Base-by-base conservation (phyloP, 148 eudicot species). In the Beta vulgaris region DNA sequence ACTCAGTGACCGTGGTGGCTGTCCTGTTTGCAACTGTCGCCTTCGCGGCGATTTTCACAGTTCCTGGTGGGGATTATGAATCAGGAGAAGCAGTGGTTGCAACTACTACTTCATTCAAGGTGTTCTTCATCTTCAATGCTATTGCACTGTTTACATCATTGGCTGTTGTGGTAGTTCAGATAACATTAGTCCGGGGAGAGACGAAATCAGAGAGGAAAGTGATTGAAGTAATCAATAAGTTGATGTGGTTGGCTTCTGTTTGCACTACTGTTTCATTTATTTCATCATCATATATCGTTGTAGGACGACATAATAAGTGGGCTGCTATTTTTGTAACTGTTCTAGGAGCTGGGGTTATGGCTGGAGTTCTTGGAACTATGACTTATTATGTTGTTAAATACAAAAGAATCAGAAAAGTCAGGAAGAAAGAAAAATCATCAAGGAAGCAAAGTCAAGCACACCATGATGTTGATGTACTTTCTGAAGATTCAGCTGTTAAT, bases 171-270 rank as follows among this genome's bases (percentile, higher is more conserved):
- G 84, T 91, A 73, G 96, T 90, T 53, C 92, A 90, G 72, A 90
- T 90, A 1, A 88, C 90, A 0, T 77, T 90, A 34, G 95, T 90
- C 3, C 81, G 95, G 35, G 95, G 90, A 1, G 95, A 90, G 77
- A 85, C 87, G 3, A 90, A 85, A 66, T 79, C 95, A 0, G 95
- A 87, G 78, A 86, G 90, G 55, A 68, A 86, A 79, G 95, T 88
- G 19, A 85, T 90, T 61, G 87, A 79, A 79, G 87, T 90, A 65
- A 90, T 90, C 43, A 90, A 90, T 70, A 90, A 90, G 84, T 62
- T 90, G 82, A 90, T 90, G 95, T 90, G 95, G 95, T 53, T 90
- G 76, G 95, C 95, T 0, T 84, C 95, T 0, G 79, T 85, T n/a
- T 90, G 89, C 78, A 90, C 95, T 2, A 79, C 89, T 0, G 82